Conservation (phyloP, 75 land plant genomes). For the Larix kaempferi region DNA sequence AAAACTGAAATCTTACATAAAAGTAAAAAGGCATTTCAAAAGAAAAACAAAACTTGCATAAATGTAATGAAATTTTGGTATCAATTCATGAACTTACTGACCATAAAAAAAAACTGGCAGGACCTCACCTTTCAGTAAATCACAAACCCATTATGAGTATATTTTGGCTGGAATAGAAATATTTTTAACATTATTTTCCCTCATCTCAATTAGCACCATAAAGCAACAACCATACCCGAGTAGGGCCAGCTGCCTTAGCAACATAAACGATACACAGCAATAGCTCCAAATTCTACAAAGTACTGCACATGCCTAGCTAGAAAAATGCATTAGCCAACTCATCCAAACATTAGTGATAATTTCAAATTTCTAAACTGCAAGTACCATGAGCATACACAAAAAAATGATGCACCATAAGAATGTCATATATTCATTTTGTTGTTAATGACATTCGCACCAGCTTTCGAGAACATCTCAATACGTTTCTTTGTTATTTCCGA, state of each 20-base stretch:
- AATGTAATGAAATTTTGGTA: no score
- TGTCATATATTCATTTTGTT: conserved; percentile 98
- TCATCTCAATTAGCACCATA: no score
- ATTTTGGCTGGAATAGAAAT: no score
- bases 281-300: conserved; percentile 96
- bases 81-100: no score
- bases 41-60: no score
- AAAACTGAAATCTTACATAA: no score
- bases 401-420: conserved; percentile 61
- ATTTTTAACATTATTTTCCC: no score
- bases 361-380: not conserved
- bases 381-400: not conserved
- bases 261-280: conserved; percentile 97
- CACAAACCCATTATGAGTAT: no score
- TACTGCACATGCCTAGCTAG: conserved; percentile 38
- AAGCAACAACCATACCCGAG: conserved; percentile 38
- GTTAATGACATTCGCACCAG: conserved; percentile 98
- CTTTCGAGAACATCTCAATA: conserved; percentile 92
- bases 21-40: no score
- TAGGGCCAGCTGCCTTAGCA: conserved; percentile 98
- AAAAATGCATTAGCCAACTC: not conserved
- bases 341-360: not conserved
- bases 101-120: no score
- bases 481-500: conserved; percentile 95
- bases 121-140: no score